Evolutionary conservation across 768 basidiomycete species (phyloP).

Genomic region (Lactarius indigo): DNA sequence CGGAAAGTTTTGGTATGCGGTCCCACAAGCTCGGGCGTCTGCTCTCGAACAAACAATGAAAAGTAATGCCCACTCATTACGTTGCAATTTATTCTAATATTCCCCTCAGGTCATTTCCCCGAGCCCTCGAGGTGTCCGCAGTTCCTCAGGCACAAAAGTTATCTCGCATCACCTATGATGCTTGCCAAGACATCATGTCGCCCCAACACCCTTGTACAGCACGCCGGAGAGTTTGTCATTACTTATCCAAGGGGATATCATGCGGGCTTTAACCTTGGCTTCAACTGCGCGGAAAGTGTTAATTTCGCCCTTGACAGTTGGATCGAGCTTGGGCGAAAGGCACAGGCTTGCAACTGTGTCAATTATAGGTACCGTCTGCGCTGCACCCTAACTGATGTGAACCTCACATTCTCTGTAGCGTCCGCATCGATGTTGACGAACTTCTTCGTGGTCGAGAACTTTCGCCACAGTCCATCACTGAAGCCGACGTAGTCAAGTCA

Average conservation of each 20-base stretch:
- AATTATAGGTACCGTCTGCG: slow-evolving; percentile 53
- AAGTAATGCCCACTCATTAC: slow-evolving; percentile 42
- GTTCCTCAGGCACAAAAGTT: slow-evolving; percentile 95
- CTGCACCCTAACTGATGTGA: not conserved
- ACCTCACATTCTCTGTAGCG: slow-evolving; percentile 45
- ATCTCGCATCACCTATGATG: slow-evolving; percentile 82
- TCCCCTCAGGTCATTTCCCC: slow-evolving; percentile 74
- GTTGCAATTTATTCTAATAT: not conserved
- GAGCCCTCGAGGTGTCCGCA: slow-evolving; percentile 80
- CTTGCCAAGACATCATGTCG: slow-evolving; percentile 75
- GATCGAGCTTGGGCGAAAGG: slow-evolving; percentile 82
- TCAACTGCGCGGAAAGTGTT: slow-evolving; percentile 96
- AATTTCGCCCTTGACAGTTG: slow-evolving; percentile 96
- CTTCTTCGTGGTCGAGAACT: slow-evolving; percentile 64
- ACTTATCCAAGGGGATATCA: slow-evolving; percentile 95
- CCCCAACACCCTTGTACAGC: slow-evolving; percentile 87
- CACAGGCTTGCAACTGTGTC: slow-evolving; percentile 73
- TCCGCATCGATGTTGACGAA: slow-evolving; percentile 90
- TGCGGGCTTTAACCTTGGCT: slow-evolving; percentile 92
- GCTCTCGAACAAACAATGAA: slow-evolving; percentile 89
- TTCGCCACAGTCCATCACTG: slow-evolving; percentile 37
- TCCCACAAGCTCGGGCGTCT: slow-evolving; percentile 80
- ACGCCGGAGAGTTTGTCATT: slow-evolving; percentile 93
- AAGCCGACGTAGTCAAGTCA: slow-evolving; percentile 17
- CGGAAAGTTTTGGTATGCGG: slow-evolving; percentile 95